Evolutionary conservation across 148 eudicot species (phyloP).

Genomic region (Limonium bicolor): DNA sequence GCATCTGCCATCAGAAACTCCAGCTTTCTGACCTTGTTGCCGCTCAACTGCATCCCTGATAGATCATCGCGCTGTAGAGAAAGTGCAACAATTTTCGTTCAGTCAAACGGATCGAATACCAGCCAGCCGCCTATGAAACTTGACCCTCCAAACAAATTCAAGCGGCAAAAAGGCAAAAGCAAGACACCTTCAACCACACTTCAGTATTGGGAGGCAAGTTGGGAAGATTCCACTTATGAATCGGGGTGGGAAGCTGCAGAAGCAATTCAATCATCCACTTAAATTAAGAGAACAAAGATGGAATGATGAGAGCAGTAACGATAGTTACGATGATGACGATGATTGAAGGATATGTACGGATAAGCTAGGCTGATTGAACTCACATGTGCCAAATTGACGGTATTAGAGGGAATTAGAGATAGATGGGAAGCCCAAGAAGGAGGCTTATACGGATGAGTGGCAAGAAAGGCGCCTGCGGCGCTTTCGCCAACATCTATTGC

Average conservation of each 20-base stretch:
- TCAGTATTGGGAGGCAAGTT: slow-evolving; percentile 66
- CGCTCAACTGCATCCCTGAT: slow-evolving; percentile 96
- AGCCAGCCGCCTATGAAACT: not conserved
- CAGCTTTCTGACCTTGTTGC: slow-evolving; percentile 93
- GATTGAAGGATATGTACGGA: too few relatives aligned
- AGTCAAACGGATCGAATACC: slow-evolving; percentile 3
- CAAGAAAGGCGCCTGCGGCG: slow-evolving; percentile 22
- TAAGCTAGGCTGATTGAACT: too few relatives aligned
- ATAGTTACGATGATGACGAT: too few relatives aligned
- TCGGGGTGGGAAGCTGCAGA: slow-evolving; percentile 82
- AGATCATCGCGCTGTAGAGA: slow-evolving; percentile 85
- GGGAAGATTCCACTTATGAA: slow-evolving; percentile 93
- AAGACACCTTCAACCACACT: slow-evolving; percentile 79
- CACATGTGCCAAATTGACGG: slow-evolving; percentile 63
- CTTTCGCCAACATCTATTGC: too few relatives aligned
- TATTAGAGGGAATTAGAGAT: slow-evolving; percentile 54
- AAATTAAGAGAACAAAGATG: not conserved
- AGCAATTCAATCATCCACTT: not conserved
- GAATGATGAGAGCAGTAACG: too few relatives aligned
- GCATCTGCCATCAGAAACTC: slow-evolving; percentile 97
- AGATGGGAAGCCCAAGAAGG: slow-evolving; percentile 89
- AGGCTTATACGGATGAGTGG: slow-evolving; percentile 33
- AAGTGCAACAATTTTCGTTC: slow-evolving; percentile 11
- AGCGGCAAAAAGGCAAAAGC: not conserved
- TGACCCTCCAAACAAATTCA: not conserved